A percentile compares a stretch with the other conserved stretches of the same genome.
Conservation (phyloP, 768 basidiomycete genomes). For the Pulveroboletus sp. region DNA sequence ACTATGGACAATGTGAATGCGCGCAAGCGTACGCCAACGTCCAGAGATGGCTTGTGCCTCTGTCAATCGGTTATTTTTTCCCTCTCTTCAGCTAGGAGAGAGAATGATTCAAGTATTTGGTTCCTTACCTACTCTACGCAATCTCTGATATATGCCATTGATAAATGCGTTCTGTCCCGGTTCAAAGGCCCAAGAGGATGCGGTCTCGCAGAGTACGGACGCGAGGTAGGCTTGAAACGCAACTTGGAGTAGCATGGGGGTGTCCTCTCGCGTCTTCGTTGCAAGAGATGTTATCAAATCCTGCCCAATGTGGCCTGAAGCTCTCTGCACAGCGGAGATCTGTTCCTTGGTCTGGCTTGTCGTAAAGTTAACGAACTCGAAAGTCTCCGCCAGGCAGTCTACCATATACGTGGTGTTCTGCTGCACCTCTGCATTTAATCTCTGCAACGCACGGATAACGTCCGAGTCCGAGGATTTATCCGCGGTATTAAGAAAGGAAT, state of each 20-base stretch:
- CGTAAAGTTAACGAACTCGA: neutral
- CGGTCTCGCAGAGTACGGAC: neutral
- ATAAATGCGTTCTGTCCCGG: neutral
- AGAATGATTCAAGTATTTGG: neutral
- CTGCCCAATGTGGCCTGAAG: neutral
- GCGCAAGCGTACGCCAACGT: conserved; percentile 2
- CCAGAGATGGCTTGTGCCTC: conserved; percentile 13
- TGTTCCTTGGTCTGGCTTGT: neutral
- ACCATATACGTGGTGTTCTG: neutral
- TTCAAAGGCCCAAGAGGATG: neutral
- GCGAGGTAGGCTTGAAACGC: neutral
- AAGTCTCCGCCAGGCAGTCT: neutral
- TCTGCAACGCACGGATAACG: neutral
- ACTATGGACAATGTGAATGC: neutral
- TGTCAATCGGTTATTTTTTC: neutral
- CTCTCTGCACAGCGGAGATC: neutral
- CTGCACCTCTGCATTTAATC: neutral
- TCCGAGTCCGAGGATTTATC: neutral
- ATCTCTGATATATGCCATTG: neutral
- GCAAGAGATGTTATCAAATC: neutral
- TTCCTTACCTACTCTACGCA: neutral
- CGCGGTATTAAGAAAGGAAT: neutral
- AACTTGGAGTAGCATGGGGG: neutral
- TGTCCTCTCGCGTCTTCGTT: neutral
- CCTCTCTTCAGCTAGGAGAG: neutral